Conservation (phyloP, 352 stramenopile genomes). For the Hyaloperonospora brassicae region DNA sequence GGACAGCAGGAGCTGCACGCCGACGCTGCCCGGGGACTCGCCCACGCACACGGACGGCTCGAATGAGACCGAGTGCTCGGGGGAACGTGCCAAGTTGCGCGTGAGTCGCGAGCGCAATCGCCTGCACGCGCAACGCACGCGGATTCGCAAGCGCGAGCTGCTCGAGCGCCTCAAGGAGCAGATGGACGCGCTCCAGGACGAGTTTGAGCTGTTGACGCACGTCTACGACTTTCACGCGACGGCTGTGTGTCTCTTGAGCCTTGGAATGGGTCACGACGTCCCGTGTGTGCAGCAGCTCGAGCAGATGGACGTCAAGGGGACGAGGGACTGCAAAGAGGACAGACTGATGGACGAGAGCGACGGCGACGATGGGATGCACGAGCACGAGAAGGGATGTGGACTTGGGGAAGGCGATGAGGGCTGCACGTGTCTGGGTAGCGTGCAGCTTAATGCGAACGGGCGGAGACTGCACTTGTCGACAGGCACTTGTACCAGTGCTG, state of each 20-base stretch:
- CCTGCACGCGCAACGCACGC: conserved; percentile 62
- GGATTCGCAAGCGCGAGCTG: conserved; percentile 69
- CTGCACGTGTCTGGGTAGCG: conserved; percentile 17
- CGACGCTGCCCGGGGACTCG: conserved; percentile 35
- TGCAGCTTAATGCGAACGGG: conserved; percentile 31
- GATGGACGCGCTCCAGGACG: conserved; percentile 49
- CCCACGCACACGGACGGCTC: conserved; percentile 20
- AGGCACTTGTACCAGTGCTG: conserved; percentile 4
- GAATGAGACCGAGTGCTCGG: conserved; percentile 9
- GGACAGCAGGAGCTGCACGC: conserved; percentile 24
- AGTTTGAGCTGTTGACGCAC: conserved; percentile 60
- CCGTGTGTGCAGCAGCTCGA: conserved; percentile 47
- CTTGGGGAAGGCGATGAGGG: conserved; percentile 18
- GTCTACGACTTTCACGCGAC: conserved; percentile 71
- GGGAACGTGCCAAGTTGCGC: conserved; percentile 59
- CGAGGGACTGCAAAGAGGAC: conserved; percentile 33
- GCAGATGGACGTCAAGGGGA: conserved; percentile 34
- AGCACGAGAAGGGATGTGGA: conserved; percentile 43
- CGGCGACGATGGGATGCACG: conserved; percentile 24
- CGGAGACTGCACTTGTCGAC: conserved; percentile 32
- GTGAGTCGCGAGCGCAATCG: conserved; percentile 71
- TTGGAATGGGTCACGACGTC: conserved; percentile 34
- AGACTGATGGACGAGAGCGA: conserved; percentile 35
- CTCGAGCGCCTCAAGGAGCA: conserved; percentile 68
- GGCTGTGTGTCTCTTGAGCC: conserved; percentile 48